Evolutionary conservation across 495 filamentous ascomycete genomes (phyloP).

Genomic region (Hyaloscypha finlandica): DNA sequence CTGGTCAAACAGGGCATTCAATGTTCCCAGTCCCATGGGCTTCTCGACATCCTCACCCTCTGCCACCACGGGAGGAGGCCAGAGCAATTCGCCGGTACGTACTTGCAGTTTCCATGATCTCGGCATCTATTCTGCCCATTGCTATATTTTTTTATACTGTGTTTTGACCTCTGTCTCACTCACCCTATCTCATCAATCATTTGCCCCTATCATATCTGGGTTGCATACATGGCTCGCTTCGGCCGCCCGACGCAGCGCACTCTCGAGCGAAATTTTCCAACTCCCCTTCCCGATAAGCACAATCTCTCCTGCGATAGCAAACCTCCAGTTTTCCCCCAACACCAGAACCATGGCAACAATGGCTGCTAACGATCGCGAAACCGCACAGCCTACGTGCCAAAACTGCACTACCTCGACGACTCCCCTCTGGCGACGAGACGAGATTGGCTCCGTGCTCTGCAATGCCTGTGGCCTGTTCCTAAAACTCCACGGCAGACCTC

Average conservation of each 20-base stretch:
- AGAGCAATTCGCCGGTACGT: conserved; percentile 69
- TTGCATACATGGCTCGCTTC: conserved; percentile 35
- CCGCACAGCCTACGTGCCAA: conserved; percentile 91
- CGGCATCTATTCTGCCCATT: neutral
- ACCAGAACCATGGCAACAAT: conserved; percentile 56
- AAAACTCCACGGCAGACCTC: conserved; percentile 90
- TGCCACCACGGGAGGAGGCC: conserved; percentile 67
- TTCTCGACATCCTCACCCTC: conserved; percentile 55
- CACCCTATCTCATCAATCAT: neutral
- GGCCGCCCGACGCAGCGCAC: conserved; percentile 21
- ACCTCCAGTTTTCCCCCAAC: conserved; percentile 36
- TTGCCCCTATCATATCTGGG: neutral
- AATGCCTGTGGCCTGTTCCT: conserved; percentile 97
- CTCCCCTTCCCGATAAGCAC: conserved; percentile 43
- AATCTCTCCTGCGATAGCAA: conserved; percentile 36
- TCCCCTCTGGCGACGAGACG: conserved; percentile 95
- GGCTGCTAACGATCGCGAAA: conserved; percentile 57
- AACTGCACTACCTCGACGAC: conserved; percentile 97
- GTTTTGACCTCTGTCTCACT: neutral
- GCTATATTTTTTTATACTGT: conserved; percentile 6
- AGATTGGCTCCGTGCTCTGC: conserved; percentile 95
- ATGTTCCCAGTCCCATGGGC: conserved; percentile 19
- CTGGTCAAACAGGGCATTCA: conserved; percentile 25
- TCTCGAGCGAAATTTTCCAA: conserved; percentile 13
- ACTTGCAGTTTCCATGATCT: conserved; percentile 6